phyloP scores from a whole-genome alignment of 306 rosid species.

The Acacia crassicarpa region DNA sequence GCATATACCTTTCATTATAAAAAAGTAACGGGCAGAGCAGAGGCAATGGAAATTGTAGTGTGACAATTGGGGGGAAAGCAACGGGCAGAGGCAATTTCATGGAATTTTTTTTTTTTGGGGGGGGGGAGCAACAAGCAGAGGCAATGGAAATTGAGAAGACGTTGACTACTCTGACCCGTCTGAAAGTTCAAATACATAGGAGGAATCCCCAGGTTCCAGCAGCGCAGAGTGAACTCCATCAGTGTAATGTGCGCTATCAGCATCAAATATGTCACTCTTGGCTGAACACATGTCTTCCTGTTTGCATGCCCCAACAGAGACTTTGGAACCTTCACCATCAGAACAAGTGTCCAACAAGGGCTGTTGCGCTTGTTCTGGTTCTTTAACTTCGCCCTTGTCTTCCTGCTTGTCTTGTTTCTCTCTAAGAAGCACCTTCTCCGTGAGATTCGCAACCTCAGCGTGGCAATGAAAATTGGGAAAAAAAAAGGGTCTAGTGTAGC shows the following conservation, averaged over 20 bases:
- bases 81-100: no score
- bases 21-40: no score
- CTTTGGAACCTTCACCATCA: constrained; percentile 54
- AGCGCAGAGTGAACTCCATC: constrained; percentile 57
- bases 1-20: no score
- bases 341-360: constrained; percentile 33
- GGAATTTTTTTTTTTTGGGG: no score
- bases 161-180: no score
- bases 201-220: constrained; percentile 51
- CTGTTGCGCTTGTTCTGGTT: constrained; percentile 25
- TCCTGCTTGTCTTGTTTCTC: constrained; percentile 33
- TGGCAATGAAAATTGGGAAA: no score
- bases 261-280: constrained; percentile 66
- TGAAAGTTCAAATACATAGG: constrained; percentile 49
- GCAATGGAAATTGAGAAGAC: no score
- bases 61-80: no score
- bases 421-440: constrained; percentile 40
- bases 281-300: constrained; percentile 56
- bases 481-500: no score
- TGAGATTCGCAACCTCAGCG: constrained; percentile 56
- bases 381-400: constrained; percentile 37
- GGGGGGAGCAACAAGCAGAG: no score
- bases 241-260: constrained; percentile 61
- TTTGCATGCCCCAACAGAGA: constrained; percentile 43
- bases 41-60: no score